Conservation (phyloP, 148 eudicot species). For the Chenopodium quinoa region DNA sequence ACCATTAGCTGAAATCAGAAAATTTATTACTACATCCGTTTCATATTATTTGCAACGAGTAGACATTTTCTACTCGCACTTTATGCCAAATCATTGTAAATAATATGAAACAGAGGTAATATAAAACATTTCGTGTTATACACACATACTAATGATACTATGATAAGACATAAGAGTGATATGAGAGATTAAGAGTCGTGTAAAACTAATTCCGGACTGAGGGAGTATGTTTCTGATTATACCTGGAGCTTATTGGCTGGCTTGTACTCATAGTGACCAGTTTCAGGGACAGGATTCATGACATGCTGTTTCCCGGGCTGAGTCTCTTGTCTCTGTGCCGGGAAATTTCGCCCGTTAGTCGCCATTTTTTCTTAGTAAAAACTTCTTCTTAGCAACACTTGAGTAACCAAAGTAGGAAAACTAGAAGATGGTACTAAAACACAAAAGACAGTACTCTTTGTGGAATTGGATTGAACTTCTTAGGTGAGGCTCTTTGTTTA, state of each 20-base stretch:
- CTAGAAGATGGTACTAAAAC: background rate
- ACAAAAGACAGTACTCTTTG: background rate
- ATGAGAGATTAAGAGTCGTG: background rate
- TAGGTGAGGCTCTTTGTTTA: background rate
- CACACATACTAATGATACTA: too few relatives aligned
- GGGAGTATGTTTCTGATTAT: background rate
- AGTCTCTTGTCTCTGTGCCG: conserved; percentile 59
- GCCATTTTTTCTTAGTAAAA: conserved; percentile 39
- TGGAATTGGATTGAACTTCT: background rate
- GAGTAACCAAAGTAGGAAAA: background rate
- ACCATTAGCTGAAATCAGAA: background rate
- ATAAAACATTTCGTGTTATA: too few relatives aligned
- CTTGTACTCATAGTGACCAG: conserved; percentile 37
- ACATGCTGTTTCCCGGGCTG: conserved; percentile 79
- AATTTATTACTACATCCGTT: background rate
- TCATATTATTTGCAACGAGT: too few relatives aligned
- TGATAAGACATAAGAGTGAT: too few relatives aligned
- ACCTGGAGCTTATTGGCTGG: conserved; percentile 68
- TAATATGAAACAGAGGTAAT: too few relatives aligned
- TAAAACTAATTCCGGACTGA: background rate
- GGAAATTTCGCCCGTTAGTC: conserved; percentile 41
- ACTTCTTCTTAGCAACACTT: background rate
- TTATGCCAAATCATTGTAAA: too few relatives aligned
- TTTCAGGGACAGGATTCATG: conserved; percentile 71
- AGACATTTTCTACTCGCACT: too few relatives aligned